Percentiles rank a stretch among this genome's conserved stretches.
These are phyloP conservation scores for Sporothrix protearum DNA, from an alignment of 2,329 filamentous ascomycete species.

Conservation along the genomic window DNA sequence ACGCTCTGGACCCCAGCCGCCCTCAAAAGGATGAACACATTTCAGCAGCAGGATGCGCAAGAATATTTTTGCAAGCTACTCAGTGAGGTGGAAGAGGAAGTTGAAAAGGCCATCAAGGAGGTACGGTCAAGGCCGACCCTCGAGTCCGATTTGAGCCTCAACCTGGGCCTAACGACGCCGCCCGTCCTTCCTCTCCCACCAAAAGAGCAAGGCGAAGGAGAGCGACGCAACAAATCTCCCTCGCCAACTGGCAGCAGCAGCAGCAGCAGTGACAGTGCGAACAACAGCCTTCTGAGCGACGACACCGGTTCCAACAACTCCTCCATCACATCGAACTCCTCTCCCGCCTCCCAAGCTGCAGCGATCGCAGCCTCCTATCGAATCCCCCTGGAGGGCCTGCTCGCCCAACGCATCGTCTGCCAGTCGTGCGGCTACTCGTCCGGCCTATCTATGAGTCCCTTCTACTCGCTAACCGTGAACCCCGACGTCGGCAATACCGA, in stretches of 20 bases:
- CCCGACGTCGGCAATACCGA: conserved; percentile 60
- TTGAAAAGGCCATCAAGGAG: conserved; percentile 48
- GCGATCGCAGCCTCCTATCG: conserved; percentile 42
- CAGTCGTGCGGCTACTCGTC: conserved; percentile 81
- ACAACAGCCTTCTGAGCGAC: conserved; percentile 50
- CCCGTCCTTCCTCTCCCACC: neutral
- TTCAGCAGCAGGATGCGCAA: conserved; percentile 95
- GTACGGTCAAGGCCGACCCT: conserved; percentile 40
- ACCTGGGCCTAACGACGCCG: neutral
- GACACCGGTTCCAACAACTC: conserved; percentile 56
- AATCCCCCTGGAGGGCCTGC: conserved; percentile 82
- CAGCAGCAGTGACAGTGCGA: conserved; percentile 12
- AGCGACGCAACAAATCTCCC: neutral
- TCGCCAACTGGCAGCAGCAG: neutral
- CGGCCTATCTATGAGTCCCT: conserved; percentile 83
- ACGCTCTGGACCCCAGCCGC: conserved; percentile 77
- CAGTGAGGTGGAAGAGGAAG: conserved; percentile 78
- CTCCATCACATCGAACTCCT: conserved; percentile 30
- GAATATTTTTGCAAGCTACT: conserved; percentile 93
- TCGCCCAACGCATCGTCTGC: conserved; percentile 86
- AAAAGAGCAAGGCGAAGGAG: neutral
- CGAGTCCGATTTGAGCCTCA: conserved; percentile 35
- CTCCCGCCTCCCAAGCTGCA: conserved; percentile 36
- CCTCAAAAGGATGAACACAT: conserved; percentile 89
- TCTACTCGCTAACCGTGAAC: conserved; percentile 87